Evolutionary conservation across 192 early-diverging fungal genomes (phyloP), one percentile per base, ranked within the genome.

Genomic region (Diversispora epigaea): DNA sequence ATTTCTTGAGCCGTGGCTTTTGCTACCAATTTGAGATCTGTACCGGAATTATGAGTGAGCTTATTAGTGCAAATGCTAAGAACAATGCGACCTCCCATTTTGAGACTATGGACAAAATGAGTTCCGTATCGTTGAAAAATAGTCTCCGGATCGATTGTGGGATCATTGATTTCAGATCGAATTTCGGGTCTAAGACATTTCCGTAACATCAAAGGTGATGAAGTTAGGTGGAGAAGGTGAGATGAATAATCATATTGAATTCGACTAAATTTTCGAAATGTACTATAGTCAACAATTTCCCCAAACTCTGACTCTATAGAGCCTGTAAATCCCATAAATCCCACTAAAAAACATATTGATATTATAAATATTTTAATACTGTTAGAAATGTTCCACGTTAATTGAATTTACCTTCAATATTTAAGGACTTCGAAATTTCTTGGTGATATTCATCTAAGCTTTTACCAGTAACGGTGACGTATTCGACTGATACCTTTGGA

Each of bases 161-260:
- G 62, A 64, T 64, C 62, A 44, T 64, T 44, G n/a, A 64, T 64
- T 64, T 64, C 62, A 64, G 32, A 12, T 64, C 62, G 32, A 64
- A 64, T 64, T 44, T 44, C 62, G 19, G 62, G 62, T 64, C n/a
- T 44, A 40, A 64, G 12, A 44, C 11, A 44, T 17, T 64, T 64
- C 43, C 39, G 9, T 11, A 64, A 64, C 41, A 43, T 14, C 12
- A 41, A 39, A 43, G 43, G 32, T 17, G 32, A 43, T 64, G 62
- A 64, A 44, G 62, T 64, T 14, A 64, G 43, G 39, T 64, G 62
- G 41, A 64, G 62, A 64, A 64, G n/a, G n/a, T n/a, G n/a, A n/a
- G n/a, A n/a, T n/a, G n/a, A n/a, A n/a, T n/a, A n/a, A n/a, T n/a
- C 6, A 40, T 64, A 64, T 64, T 64, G 62, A 44, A 64, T 19